Base-by-base conservation (phyloP, 176 grass and related monocot species). In the Lolium rigidum region DNA sequence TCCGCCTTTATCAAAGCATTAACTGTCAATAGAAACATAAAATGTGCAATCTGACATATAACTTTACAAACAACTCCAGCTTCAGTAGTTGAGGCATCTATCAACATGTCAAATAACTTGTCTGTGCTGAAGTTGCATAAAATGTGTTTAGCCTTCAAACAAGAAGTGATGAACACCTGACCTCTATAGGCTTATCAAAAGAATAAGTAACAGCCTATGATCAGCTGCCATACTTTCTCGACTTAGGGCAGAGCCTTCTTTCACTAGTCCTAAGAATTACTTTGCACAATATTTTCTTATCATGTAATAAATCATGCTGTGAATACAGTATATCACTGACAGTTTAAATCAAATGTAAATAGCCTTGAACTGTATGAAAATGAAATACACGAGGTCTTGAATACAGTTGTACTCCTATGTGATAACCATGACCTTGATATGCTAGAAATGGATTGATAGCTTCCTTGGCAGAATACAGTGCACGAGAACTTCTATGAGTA, bases 371-470 rank as follows among this genome's bases (percentile, higher is more conserved):
- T 56, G 10, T 57, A 57, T 9, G 9, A 28, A 57, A 77, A 57
- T 77, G 26, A 77, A 57, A 25, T 11, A 1, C 17, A 20, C 11
- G 16, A 70, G 16, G 8, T n/a, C 31, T 68, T 68, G 31, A 76
- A 50, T 28, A 17, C 4, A 74, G 46, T 26, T 31, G 47, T 28
- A n/a, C n/a, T n/a, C n/a, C n/a, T n/a, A 50, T 9, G 72, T 51
- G 14, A 35, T 54, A 20, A 31, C 49, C 24, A 52, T 76, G 26
- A 51, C 48, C 73, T 20, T 76, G 15, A 76, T 76, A 51, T 31
- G 50, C 74, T 56, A 37, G 74, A 55, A 76, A 76, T 76, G 49
- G 25, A 17, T 54, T 28, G 7, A 52, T 54, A 76, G 31, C 24
- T 18, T 76, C 43, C 43, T 76, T 58, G 48, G 54, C 22, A 68